Conservation (phyloP, 768 basidiomycete genomes). For the Mycena galericulata region DNA sequence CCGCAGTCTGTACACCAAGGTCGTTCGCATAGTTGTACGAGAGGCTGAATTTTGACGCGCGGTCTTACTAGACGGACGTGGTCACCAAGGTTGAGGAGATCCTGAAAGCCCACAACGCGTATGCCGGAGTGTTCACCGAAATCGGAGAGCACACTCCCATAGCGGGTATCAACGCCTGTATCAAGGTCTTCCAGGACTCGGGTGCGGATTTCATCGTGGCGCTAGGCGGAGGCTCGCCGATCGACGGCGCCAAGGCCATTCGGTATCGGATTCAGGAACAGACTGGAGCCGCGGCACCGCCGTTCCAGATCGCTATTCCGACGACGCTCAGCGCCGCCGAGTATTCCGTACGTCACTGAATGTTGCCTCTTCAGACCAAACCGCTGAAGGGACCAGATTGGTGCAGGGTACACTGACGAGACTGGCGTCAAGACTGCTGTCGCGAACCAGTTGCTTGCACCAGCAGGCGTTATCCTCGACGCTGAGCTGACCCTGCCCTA, state of each 20-base stretch:
- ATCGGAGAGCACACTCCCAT: conserved; percentile 82
- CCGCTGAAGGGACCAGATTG: conserved; percentile 52
- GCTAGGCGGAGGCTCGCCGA: conserved; percentile 84
- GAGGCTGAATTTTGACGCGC: background rate
- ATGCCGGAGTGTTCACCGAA: conserved; percentile 75
- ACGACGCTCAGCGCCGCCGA: conserved; percentile 87
- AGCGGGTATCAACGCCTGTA: conserved; percentile 69
- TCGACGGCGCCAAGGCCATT: conserved; percentile 84
- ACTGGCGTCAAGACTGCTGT: conserved; percentile 74
- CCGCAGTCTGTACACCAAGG: conserved; percentile 75
- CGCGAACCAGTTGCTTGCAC: conserved; percentile 66
- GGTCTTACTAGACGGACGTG: conserved; percentile 63
- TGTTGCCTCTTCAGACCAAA: background rate
- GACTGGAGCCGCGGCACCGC: conserved; percentile 61
- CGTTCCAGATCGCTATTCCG: conserved; percentile 79
- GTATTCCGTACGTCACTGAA: conserved; percentile 62
- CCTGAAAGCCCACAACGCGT: conserved; percentile 67
- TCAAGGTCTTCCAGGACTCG: conserved; percentile 64
- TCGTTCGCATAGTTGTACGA: conserved; percentile 32
- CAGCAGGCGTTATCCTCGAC: conserved; percentile 82
- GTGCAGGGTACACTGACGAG: conserved; percentile 80
- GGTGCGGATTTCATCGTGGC: conserved; percentile 78
- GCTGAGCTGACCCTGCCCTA: conserved; percentile 78
- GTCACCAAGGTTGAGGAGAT: conserved; percentile 67
- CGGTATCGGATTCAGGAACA: conserved; percentile 72